Evolutionary conservation across 2,329 filamentous ascomycete genomes (phyloP), one percentile per base, ranked within the genome.

Genomic region (Monilinia aucupariae): DNA sequence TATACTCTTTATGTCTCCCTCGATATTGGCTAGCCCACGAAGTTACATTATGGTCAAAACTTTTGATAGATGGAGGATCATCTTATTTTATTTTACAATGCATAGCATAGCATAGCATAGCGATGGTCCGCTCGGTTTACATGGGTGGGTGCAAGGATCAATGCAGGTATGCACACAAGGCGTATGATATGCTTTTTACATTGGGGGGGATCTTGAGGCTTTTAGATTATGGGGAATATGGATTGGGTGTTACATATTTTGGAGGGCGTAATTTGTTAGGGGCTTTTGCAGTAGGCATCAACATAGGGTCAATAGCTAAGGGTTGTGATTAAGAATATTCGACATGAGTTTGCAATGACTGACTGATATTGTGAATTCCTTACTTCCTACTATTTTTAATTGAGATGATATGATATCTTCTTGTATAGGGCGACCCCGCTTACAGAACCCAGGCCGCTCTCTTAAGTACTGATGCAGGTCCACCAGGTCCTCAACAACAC

Each of bases 51-150:
- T 62, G 51, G 61, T 58, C 30, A 45, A 27, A 34, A 58, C 7
- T 47, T 58, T 37, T 41, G 54, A 47, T 58, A 47, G 30, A 47
- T 32, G 54, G 54, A 37, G 27, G 41, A 25, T 61, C 52, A 63
- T 64, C 61, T 67, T 65, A 66, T 62, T 37, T 59, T 55, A 51
- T 62, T 65, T 68, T 66, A 64, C 56, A 59, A n/a, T 30, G 27
- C 27, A 30, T 30, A 63, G 68, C 68, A 70, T 67, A 63, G 68
- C 68, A 70, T 67, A 68, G 69, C 68, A 67, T 67, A 67, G 69
- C 69, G 67, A 65, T 30, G 63, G 61, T 34, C 56, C 47, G 49
- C 55, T 59, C 50, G 58, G 64, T 56, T 63, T 54, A 39, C 64
- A 62, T 30, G 39, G 39, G 60, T 59, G 49, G 69, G 69, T 67